A percentile compares a stretch with the other conserved stretches of the same genome.
These are phyloP conservation scores for Amauroascus verrucosus DNA, from an alignment of 2,329 filamentous ascomycete genomes.

Conservation along the genomic window DNA sequence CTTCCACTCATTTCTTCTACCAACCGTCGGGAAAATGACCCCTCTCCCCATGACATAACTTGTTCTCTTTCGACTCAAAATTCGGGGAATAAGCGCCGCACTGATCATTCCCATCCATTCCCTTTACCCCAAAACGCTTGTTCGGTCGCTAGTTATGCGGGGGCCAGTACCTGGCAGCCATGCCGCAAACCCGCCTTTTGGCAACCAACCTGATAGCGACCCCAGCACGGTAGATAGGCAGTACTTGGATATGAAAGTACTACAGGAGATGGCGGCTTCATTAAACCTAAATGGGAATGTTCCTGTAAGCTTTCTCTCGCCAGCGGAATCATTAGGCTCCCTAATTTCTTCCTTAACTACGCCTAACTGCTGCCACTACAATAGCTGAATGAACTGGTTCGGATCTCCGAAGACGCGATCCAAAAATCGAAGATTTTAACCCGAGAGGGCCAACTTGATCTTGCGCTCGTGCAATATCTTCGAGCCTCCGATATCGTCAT, in stretches of 20 bases:
- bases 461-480: conserved; percentile 75
- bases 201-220: conserved; percentile 9
- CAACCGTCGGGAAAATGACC: neutral
- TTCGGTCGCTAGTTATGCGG: conserved; percentile 1
- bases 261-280: conserved; percentile 20
- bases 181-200: neutral
- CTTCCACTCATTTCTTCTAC: neutral
- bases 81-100: neutral
- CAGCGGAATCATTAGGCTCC: neutral
- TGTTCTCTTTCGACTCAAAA: neutral
- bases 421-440: conserved; percentile 25
- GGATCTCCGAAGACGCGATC: conserved; percentile 30
- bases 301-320: conserved; percentile 10
- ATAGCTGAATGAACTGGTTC: conserved; percentile 29
- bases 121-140: neutral
- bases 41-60: neutral
- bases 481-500: conserved; percentile 69
- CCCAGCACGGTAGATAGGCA: conserved; percentile 15
- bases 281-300: conserved; percentile 13
- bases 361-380: conserved; percentile 2
- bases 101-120: neutral
- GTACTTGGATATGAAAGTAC: conserved; percentile 37
- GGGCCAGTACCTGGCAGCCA: conserved; percentile 1
- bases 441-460: conserved; percentile 45
- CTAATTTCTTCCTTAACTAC: neutral